Conservation (phyloP, 352 stramenopile species). For the Phytophthora boehmeriae region DNA sequence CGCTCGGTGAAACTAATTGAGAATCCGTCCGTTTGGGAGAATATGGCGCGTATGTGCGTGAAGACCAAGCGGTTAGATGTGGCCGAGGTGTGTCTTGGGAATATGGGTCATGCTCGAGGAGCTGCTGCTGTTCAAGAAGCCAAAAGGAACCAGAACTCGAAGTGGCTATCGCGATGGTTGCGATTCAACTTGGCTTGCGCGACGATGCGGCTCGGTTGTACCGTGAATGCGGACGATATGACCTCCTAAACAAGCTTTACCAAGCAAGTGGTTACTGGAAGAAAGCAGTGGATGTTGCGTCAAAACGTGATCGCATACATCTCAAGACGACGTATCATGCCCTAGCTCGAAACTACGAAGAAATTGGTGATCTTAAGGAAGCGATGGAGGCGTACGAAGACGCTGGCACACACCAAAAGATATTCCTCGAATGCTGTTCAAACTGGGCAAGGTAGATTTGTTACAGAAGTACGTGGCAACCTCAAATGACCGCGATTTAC, state of each 20-base stretch:
- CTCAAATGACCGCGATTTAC: constrained; percentile 86
- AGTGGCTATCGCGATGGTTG: constrained; percentile 90
- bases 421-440: constrained; percentile 94
- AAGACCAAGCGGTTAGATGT: constrained; percentile 96
- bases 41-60: constrained; percentile 97
- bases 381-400: constrained; percentile 94
- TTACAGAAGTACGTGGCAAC: constrained; percentile 92
- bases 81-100: constrained; percentile 93
- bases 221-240: constrained; percentile 89
- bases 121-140: constrained; percentile 87
- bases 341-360: constrained; percentile 91
- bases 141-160: constrained; percentile 73
- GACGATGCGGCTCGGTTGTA: constrained; percentile 93
- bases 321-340: constrained; percentile 91
- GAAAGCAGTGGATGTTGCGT: constrained; percentile 88
- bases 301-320: constrained; percentile 92
- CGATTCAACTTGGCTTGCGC: constrained; percentile 92
- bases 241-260: constrained; percentile 93
- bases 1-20: constrained; percentile 93
- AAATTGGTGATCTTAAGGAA: constrained; percentile 84
- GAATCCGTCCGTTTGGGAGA: constrained; percentile 94
- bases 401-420: constrained; percentile 90
- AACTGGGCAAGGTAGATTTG: constrained; percentile 85
- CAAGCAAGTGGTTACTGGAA: constrained; percentile 92
- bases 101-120: constrained; percentile 94